Evolutionary conservation across 257 asterid species (phyloP), one percentile per base, ranked within the genome.

Genomic region (Gentiana straminea): DNA sequence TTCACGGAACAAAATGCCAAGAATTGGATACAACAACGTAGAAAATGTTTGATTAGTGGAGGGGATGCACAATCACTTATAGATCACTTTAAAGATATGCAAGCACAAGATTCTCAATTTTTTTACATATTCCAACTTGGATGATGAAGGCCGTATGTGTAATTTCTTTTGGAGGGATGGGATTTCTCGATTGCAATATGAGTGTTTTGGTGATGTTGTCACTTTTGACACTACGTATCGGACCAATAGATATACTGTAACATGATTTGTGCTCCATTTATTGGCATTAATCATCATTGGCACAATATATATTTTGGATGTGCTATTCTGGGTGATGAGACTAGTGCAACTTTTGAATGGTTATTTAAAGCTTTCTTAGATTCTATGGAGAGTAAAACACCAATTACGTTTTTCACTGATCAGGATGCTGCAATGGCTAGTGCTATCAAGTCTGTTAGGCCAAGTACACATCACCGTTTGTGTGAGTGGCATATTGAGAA

Each of bases 211-310:
- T 0, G 61, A 66, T 48, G 71, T 66, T 1, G 34, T 66, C 24
- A 43, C 13, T 52, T 59, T 66, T 10, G 49, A 52, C 8, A 46
- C 46, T 9, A 50, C 59, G 7, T 67, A 60, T 8, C 48, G 32
- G n/a, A 60, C 54, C 4, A 67, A 67, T 24, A 60, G 13, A 15
- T 54, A 54, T n/a, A n/a, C n/a, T n/a, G n/a, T 36, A 13, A 54
- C 3, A 52, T 59, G 49, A 51, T 60, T n/a, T 48, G 45, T 66
- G 56, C 66, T 35, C 58, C 49, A 8, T 67, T 67, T 54, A 58
- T 67, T 5, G 65, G 61, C 0, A n/a, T 37, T 49, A 53, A 66
- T 45, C 48, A 66, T 10, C 66, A 54, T 10, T 36, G 15, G 13
- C 49, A 53, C 6, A 52, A 52, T 9, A 33, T 52, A 5, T 52